These are phyloP conservation scores for Aspergillus funiculosus DNA, from an alignment of 495 filamentous ascomycete species.

Conservation along the genomic window DNA sequence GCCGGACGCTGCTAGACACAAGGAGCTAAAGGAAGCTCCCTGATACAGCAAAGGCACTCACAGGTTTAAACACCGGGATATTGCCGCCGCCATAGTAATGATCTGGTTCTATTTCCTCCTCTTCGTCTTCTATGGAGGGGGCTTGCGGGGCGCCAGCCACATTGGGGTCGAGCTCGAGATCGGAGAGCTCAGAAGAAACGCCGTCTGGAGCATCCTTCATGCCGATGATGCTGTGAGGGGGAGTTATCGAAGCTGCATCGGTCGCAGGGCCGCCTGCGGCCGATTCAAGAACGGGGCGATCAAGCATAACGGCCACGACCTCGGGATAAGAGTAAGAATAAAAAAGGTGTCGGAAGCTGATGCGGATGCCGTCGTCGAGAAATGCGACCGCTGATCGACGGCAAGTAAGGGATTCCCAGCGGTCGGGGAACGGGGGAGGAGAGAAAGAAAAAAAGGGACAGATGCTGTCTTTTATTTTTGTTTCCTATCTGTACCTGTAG, in stretches of 20 bases:
- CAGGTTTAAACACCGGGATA: constrained; percentile 90
- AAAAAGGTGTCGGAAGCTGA: constrained; percentile 11
- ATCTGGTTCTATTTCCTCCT: constrained; percentile 73
- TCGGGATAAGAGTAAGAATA: constrained; percentile 13
- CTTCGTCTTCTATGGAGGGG: constrained; percentile 37
- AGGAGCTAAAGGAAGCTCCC: not conserved
- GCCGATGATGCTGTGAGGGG: constrained; percentile 42
- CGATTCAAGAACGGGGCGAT: constrained; percentile 28
- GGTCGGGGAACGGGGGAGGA: constrained; percentile 47
- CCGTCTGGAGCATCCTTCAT: constrained; percentile 41
- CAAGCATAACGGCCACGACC: constrained; percentile 35
- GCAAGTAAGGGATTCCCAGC: constrained; percentile 40
- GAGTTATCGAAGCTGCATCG: constrained; percentile 39
- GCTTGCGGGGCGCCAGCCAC: constrained; percentile 21
- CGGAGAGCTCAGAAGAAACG: constrained; percentile 41
- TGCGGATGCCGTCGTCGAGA: constrained; percentile 38
- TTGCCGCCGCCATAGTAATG: constrained; percentile 81
- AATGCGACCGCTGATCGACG: constrained; percentile 49
- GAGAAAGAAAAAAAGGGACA: constrained; percentile 9
- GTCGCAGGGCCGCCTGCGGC: constrained; percentile 24
- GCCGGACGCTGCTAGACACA: too few relatives aligned
- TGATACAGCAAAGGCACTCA: constrained; percentile 38
- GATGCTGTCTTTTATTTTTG: constrained; percentile 1
- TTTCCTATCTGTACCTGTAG: constrained; percentile 1
- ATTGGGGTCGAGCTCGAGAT: constrained; percentile 41